Evolutionary conservation across 257 asterid species (phyloP).

Genomic region (Henckelia pumila): DNA sequence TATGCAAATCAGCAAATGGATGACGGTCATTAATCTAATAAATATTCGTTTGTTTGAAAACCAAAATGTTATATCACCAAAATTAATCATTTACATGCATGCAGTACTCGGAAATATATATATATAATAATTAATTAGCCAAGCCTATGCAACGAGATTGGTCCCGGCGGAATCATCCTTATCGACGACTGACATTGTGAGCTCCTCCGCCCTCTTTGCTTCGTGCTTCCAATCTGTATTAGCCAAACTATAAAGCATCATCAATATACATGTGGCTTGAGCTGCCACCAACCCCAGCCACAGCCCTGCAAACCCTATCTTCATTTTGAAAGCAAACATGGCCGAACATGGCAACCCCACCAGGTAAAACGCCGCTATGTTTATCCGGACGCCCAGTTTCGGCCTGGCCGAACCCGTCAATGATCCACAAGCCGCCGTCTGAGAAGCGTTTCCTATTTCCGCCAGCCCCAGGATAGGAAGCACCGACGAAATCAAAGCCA

Average conservation of each 20-base stretch:
- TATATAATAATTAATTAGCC: no score
- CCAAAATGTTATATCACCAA: no score
- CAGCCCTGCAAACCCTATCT: constrained; percentile 61
- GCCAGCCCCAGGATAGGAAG: constrained; percentile 75
- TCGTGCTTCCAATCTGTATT: constrained; percentile 75
- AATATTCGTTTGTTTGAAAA: no score
- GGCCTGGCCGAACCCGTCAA: constrained; percentile 79
- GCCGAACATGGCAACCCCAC: constrained; percentile 75
- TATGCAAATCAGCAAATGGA: no score
- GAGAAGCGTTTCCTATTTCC: constrained; percentile 71
- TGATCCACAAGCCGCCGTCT: constrained; percentile 79
- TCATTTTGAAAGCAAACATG: constrained; percentile 51
- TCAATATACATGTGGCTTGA: constrained; percentile 44
- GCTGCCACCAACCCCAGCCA: constrained; percentile 84
- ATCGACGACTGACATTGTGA: constrained; percentile 38
- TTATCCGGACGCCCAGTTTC: constrained; percentile 62
- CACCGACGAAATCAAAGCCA: constrained; percentile 41
- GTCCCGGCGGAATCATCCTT: constrained; percentile 47
- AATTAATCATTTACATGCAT: no score
- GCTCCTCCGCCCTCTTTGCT: constrained; percentile 65
- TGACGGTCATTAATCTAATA: no score
- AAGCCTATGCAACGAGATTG: constrained; percentile 43
- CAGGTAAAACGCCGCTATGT: constrained; percentile 69
- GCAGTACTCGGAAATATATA: no score
- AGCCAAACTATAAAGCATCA: constrained; percentile 57